These are phyloP conservation scores for Trichoderma asperelloides DNA, from an alignment of 495 filamentous ascomycete species.

Conservation along the genomic window DNA sequence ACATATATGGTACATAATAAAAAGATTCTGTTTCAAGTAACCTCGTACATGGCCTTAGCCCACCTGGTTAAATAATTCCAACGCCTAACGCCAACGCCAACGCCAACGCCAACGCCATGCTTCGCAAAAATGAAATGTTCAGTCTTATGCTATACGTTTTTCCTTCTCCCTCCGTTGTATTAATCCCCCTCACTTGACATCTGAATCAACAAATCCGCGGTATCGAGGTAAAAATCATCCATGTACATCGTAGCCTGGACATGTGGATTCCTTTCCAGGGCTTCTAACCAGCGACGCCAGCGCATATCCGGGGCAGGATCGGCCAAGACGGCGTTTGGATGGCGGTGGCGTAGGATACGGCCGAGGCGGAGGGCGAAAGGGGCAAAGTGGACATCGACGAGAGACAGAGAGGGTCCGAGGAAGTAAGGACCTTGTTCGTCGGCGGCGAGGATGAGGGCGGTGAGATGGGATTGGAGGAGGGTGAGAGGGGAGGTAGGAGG, in stretches of 20 bases:
- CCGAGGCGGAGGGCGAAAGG: conserved; percentile 76
- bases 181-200: not conserved
- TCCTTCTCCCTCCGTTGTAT: not conserved
- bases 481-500: conserved; percentile 41
- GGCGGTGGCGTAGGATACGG: conserved; percentile 68
- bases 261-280: conserved; percentile 65
- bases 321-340: conserved; percentile 51
- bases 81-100: no score
- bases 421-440: conserved; percentile 66
- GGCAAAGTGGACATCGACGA: conserved; percentile 81
- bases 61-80: no score
- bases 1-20: no score
- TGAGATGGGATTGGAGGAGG: conserved; percentile 60
- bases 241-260: conserved; percentile 70
- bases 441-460: conserved; percentile 63
- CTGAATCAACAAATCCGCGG: conserved; percentile 50
- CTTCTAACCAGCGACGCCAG: conserved; percentile 72
- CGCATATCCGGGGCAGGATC: conserved; percentile 60
- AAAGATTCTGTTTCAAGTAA: no score
- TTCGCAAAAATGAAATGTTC: not conserved
- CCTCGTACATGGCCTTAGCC: no score
- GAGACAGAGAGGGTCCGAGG: conserved; percentile 59
- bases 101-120: no score
- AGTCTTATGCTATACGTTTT: not conserved
- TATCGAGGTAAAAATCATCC: conserved; percentile 66